These are phyloP conservation scores for Cyclotella sp. DNA, from an alignment of 108 stramenopile genomes.

Conservation along the genomic window DNA sequence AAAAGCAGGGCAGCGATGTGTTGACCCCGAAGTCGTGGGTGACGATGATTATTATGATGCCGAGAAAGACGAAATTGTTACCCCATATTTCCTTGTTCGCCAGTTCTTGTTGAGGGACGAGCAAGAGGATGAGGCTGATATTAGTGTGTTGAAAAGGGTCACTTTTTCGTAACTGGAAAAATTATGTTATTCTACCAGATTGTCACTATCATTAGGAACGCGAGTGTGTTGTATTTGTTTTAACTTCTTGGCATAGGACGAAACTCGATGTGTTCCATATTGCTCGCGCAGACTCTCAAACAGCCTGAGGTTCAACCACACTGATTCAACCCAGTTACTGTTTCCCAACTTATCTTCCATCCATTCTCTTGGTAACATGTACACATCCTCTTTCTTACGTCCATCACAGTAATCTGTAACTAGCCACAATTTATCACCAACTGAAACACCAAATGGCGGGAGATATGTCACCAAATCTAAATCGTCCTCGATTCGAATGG, in stretches of 20 bases:
- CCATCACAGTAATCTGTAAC: conserved; percentile 20
- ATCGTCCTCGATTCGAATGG: conserved; percentile 66
- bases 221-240: conserved; percentile 1
- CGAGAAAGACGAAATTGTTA: conserved; percentile 53
- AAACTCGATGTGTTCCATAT: conserved; percentile 22
- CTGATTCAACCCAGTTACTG: conserved; percentile 47
- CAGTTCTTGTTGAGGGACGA: conserved; percentile 19
- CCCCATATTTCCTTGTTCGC: conserved; percentile 42
- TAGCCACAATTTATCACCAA: conserved; percentile 64
- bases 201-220: neutral
- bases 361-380: conserved; percentile 31
- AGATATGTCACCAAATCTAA: conserved; percentile 62
- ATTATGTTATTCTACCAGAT: neutral
- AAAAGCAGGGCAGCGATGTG: conserved; percentile 59
- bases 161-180: conserved; percentile 15
- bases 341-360: conserved; percentile 1
- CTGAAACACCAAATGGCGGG: conserved; percentile 49
- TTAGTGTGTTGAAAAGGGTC: conserved; percentile 22
- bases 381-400: conserved; percentile 24
- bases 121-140: neutral
- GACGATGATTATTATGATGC: conserved; percentile 60
- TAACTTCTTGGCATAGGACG: conserved; percentile 33
- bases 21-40: conserved; percentile 46
- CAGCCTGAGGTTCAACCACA: conserved; percentile 51
- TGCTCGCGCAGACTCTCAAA: conserved; percentile 33